Conservation (phyloP, 495 filamentous ascomycete genomes). For the Hypoxylon intermedium region DNA sequence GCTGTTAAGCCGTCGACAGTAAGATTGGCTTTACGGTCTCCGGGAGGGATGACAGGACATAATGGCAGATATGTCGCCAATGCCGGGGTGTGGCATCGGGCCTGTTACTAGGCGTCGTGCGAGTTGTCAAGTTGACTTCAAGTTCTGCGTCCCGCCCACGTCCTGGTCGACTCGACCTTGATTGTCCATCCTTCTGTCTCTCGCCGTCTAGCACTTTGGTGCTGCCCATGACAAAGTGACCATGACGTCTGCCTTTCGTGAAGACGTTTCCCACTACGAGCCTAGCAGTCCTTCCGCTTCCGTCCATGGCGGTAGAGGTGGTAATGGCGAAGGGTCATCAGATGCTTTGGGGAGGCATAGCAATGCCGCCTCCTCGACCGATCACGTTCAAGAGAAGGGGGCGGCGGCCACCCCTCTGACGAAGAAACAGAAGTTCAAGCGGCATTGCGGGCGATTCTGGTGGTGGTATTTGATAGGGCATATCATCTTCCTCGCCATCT, state of each 20-base stretch:
- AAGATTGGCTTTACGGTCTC: not conserved
- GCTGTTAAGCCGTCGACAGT: not conserved
- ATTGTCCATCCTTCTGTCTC: constrained; percentile 7
- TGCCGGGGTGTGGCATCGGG: constrained; percentile 12
- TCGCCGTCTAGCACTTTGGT: constrained; percentile 11
- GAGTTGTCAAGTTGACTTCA: constrained; percentile 15
- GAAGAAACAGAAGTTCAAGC: constrained; percentile 42
- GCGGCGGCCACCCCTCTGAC: constrained; percentile 32
- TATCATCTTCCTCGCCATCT: constrained; percentile 51
- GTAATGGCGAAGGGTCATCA: constrained; percentile 15
- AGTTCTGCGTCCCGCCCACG: constrained; percentile 14
- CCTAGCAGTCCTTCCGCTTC: constrained; percentile 27
- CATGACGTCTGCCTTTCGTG: constrained; percentile 42
- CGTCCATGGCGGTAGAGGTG: constrained; percentile 36
- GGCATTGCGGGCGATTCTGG: constrained; percentile 53
- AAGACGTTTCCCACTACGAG: constrained; percentile 38
- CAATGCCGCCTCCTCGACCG: constrained; percentile 29
- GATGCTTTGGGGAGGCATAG: constrained; percentile 25
- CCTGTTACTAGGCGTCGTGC: constrained; percentile 9
- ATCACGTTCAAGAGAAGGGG: constrained; percentile 42
- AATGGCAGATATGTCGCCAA: constrained; percentile 6
- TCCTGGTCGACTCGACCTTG: constrained; percentile 6
- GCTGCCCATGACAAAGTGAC: constrained; percentile 26
- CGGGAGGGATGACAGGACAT: not conserved
- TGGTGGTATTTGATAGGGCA: constrained; percentile 50